phyloP scores from a whole-genome alignment of 1,284 basidiomycete genomes.

The Malassezia globosa region DNA sequence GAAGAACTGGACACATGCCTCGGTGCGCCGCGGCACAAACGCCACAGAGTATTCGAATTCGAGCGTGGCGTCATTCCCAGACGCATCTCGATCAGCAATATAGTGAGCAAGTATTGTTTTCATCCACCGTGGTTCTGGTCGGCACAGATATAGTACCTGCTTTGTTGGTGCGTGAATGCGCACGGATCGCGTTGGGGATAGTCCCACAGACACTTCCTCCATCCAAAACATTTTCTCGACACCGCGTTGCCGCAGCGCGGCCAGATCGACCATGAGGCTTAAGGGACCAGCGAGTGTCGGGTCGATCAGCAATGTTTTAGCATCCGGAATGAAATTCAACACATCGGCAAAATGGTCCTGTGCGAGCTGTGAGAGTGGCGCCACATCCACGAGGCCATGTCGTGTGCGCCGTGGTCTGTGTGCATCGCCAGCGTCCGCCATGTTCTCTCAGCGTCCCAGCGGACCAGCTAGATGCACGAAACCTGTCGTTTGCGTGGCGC shows the following conservation, averaged over 20 bases:
- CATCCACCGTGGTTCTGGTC: slow-evolving; percentile 72
- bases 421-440: too few species aligned
- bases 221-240: slow-evolving; percentile 99
- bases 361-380: slow-evolving; percentile 21
- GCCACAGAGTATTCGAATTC: slow-evolving; percentile 72
- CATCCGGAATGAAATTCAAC: slow-evolving; percentile 31
- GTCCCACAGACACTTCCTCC: slow-evolving; percentile 51
- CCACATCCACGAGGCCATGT: too few species aligned
- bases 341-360: slow-evolving; percentile 23
- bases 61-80: background rate
- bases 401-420: too few species aligned
- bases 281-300: slow-evolving; percentile 77
- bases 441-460: too few species aligned
- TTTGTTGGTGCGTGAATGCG: slow-evolving; percentile 61
- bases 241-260: slow-evolving; percentile 86
- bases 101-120: slow-evolving; percentile 62
- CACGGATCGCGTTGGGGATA: slow-evolving; percentile 19
- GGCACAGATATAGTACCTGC: slow-evolving; percentile 85
- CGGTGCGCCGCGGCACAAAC: slow-evolving; percentile 75
- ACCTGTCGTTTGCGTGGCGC: too few species aligned
- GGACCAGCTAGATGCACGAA: too few species aligned
- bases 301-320: slow-evolving; percentile 90
- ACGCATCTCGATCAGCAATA: slow-evolving; percentile 5
- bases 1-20: slow-evolving; percentile 53
- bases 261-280: slow-evolving; percentile 81